phyloP scores from a whole-genome alignment of 805 yeast species.

The Torulaspora indica region DNA sequence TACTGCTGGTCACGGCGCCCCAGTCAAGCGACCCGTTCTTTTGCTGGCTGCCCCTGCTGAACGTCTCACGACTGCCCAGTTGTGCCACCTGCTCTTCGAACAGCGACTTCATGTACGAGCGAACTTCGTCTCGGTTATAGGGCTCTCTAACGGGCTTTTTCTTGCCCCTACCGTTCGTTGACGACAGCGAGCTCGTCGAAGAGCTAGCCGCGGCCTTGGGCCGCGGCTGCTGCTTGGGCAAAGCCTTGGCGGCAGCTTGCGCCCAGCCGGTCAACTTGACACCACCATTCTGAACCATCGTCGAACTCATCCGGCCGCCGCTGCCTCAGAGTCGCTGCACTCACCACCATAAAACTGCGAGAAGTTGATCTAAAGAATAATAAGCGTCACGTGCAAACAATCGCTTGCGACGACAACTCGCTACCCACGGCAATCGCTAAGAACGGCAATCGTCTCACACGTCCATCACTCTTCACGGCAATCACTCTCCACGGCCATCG shows the following conservation, averaged over 20 bases:
- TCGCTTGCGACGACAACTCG: too few species aligned
- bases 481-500: too few species aligned
- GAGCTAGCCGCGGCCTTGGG: conserved; percentile 3
- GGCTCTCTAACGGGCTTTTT: conserved; percentile 18
- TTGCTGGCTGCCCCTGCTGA: conserved; percentile 7
- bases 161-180: neutral
- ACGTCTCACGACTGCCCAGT: conserved; percentile 10
- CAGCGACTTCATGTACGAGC: conserved; percentile 19
- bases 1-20: conserved; percentile 30
- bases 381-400: too few species aligned
- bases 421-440: too few species aligned
- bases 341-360: too few species aligned
- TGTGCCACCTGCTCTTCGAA: conserved; percentile 15
- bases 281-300: conserved; percentile 4
- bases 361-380: too few species aligned
- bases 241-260: conserved; percentile 31
- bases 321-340: too few species aligned
- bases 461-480: too few species aligned
- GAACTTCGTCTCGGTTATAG: conserved; percentile 30
- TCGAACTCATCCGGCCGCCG: neutral
- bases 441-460: too few species aligned
- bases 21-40: conserved; percentile 22
- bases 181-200: neutral
- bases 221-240: conserved; percentile 19
- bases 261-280: conserved; percentile 35